Evolutionary conservation across 148 eudicot genomes (phyloP).

Genomic region (Amaranthus palmeri): DNA sequence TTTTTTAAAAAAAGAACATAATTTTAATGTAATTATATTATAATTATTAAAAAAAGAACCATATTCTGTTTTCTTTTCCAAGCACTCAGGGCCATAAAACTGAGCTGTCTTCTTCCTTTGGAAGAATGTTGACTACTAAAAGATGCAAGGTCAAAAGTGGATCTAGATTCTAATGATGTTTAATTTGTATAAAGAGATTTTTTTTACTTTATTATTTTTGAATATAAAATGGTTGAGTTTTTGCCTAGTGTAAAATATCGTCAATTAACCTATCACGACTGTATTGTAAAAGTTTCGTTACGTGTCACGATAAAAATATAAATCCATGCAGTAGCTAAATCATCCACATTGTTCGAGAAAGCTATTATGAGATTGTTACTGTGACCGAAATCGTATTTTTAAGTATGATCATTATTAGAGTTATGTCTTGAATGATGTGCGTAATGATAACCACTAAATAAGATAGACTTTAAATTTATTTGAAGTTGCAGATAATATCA

Average conservation of each 20-base stretch:
- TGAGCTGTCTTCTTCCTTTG: slow-evolving; percentile 9
- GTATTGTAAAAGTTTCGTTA: background rate
- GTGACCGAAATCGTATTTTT: too few relatives aligned
- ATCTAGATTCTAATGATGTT: slow-evolving; percentile 7
- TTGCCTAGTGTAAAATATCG: background rate
- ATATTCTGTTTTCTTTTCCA: slow-evolving; percentile 9
- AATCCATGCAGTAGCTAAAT: background rate
- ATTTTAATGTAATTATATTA: too few relatives aligned
- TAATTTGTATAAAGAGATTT: background rate
- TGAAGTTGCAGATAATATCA: too few relatives aligned
- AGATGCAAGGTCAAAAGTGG: slow-evolving; percentile 6
- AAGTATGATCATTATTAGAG: too few relatives aligned
- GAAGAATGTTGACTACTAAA: slow-evolving; percentile 11
- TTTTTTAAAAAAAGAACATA: too few relatives aligned
- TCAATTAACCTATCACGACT: too few relatives aligned
- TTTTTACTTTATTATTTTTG: background rate
- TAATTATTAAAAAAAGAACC: background rate
- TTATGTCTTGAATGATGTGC: too few relatives aligned
- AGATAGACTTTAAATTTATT: too few relatives aligned
- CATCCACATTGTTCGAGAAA: too few relatives aligned
- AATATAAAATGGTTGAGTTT: background rate
- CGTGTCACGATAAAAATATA: background rate
- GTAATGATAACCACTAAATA: too few relatives aligned
- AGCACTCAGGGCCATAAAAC: background rate
- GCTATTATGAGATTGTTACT: too few relatives aligned